phyloP scores from a whole-genome alignment of 2,329 filamentous ascomycete species.

The Ophiocordyceps robertsii region DNA sequence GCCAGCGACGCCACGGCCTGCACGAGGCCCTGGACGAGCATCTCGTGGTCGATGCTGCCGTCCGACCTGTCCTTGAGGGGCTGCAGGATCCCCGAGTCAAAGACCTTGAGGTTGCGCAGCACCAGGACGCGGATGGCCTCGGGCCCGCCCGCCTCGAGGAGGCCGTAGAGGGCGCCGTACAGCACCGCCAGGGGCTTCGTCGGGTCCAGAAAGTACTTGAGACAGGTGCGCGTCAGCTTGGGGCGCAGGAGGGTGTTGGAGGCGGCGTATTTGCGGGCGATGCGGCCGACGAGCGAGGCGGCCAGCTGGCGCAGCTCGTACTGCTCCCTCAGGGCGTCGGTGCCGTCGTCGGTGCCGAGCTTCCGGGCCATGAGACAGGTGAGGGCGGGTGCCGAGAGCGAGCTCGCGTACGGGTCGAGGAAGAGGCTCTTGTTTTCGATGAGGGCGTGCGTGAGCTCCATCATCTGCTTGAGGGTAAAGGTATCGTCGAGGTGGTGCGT shows the following conservation, averaged over 20 bases:
- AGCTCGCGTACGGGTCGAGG: slow-evolving; percentile 44
- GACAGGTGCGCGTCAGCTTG: slow-evolving; percentile 80
- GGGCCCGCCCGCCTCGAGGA: slow-evolving; percentile 61
- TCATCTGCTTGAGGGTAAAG: slow-evolving; percentile 81
- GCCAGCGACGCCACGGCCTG: slow-evolving; percentile 35
- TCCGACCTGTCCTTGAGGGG: slow-evolving; percentile 39
- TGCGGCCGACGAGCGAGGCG: slow-evolving; percentile 65
- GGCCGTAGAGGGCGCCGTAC: slow-evolving; percentile 75
- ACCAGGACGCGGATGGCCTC: slow-evolving; percentile 44
- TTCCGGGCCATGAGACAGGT: slow-evolving; percentile 77
- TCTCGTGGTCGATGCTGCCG: slow-evolving; percentile 36
- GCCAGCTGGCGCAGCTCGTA: slow-evolving; percentile 77
- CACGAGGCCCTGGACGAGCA: slow-evolving; percentile 41
- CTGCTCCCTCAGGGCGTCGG: slow-evolving; percentile 44
- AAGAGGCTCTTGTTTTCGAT: slow-evolving; percentile 75
- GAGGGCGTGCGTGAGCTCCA: slow-evolving; percentile 76
- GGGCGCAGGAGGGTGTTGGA: slow-evolving; percentile 74
- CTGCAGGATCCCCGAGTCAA: slow-evolving; percentile 38
- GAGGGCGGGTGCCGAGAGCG: slow-evolving; percentile 72
- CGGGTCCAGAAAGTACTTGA: slow-evolving; percentile 84
- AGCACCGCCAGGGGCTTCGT: slow-evolving; percentile 71
- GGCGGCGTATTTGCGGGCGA: slow-evolving; percentile 68
- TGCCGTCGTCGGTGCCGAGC: slow-evolving; percentile 46
- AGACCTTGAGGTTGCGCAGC: slow-evolving; percentile 39
- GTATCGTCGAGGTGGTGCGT: slow-evolving; percentile 86